Base-by-base conservation (phyloP, 306 rosid species). In the Pueraria montana region DNA sequence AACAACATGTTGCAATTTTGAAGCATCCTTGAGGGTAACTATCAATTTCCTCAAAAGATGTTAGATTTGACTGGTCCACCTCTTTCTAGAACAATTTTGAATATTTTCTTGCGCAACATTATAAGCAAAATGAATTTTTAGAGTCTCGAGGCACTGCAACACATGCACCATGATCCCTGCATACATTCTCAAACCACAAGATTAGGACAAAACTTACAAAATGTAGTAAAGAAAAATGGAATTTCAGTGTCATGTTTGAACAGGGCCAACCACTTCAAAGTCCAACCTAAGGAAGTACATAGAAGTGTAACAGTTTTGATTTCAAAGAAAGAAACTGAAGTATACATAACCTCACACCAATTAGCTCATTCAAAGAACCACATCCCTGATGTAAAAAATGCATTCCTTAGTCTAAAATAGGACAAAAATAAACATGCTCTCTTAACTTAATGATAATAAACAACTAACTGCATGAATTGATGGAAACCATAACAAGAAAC, bases 91-190 rank as follows among this genome's bases (percentile, higher is more conserved):
- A 79, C 32, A 84, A 81, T 48, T 81, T 89, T 84, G 92, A 79
- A 79, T 46, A 68, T 87, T 84, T 76, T 89, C 96, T 72, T 80
- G 89, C 40, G 83, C 87, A 64, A 79, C 83, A 72, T 89, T 90
- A 77, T 79, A 93, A 84, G 82, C 88, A 86, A 93, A 93, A 77
- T 92, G 94, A 64, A 87, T 52, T 83, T 88, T 90, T 74, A 95
- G 86, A 42, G 91, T 90, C 78, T 91, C 87, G 75, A 95, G 92
- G 89, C 96, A 93, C 66, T 89, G 96, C 86, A 95, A 84, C 74
- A 95, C 91, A 30, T 94, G 97, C 78, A 83, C 89, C 90, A 93
- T 74, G 98, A 93, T 53, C 97, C 98, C 99, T 95, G 92, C 88
- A 82, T 73, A 82, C 65, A 83, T 83, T 78, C 53, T 81, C 87